These are phyloP conservation scores for Diaporthe destruens DNA, from an alignment of 2,329 filamentous ascomycete genomes.

Conservation along the genomic window DNA sequence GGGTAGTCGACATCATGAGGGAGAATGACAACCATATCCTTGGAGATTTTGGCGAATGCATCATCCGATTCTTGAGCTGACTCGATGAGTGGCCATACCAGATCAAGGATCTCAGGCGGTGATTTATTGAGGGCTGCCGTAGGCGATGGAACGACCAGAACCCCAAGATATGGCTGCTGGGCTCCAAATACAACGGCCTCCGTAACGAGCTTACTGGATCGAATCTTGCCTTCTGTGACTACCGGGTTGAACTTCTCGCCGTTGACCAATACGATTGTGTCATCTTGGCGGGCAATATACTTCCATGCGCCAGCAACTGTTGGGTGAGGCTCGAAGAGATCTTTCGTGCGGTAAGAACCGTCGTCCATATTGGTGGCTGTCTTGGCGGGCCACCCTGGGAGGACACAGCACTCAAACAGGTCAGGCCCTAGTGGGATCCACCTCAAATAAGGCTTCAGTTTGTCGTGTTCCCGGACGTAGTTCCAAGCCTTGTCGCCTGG, in stretches of 20 bases:
- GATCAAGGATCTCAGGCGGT: slow-evolving; percentile 48
- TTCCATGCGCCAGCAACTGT: slow-evolving; percentile 58
- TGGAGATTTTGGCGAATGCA: slow-evolving; percentile 55
- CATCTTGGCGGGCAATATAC: slow-evolving; percentile 59
- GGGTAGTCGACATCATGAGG: slow-evolving; percentile 57
- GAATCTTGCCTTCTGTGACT: slow-evolving; percentile 64
- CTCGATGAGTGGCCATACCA: slow-evolving; percentile 52
- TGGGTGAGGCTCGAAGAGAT: slow-evolving; percentile 57
- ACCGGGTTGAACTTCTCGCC: slow-evolving; percentile 44
- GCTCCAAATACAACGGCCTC: slow-evolving; percentile 68
- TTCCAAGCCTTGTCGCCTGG: slow-evolving; percentile 70
- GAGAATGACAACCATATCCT: slow-evolving; percentile 64
- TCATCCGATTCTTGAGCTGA: slow-evolving; percentile 49
- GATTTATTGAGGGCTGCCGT: slow-evolving; percentile 40
- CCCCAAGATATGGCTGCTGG: slow-evolving; percentile 60
- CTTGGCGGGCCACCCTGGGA: slow-evolving; percentile 55
- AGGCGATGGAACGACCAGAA: slow-evolving; percentile 60
- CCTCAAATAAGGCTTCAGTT: slow-evolving; percentile 53
- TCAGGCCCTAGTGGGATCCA: slow-evolving; percentile 51
- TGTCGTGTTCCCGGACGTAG: slow-evolving; percentile 64
- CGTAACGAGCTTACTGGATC: slow-evolving; percentile 59
- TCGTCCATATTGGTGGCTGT: slow-evolving; percentile 49
- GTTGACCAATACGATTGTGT: slow-evolving; percentile 57
- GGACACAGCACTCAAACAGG: slow-evolving; percentile 54
- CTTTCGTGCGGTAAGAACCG: slow-evolving; percentile 52